Evolutionary conservation across 2,329 filamentous ascomycete genomes (phyloP).

Genomic region (Colletotrichum cuscutae): DNA sequence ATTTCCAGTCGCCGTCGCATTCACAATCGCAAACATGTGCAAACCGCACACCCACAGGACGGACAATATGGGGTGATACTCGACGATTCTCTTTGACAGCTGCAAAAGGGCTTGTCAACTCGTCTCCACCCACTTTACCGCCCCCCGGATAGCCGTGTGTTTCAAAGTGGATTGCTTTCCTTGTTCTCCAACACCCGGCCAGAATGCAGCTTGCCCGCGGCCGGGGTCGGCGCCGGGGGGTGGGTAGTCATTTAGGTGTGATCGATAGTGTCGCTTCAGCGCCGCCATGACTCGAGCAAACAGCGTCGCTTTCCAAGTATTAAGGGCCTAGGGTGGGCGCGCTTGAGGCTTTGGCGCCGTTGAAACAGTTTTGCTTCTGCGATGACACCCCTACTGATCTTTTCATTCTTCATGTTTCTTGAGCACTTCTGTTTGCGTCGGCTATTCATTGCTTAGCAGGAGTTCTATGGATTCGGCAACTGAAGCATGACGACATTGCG

Average conservation of each 20-base stretch:
- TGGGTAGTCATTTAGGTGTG: not conserved
- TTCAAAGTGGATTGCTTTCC: not conserved
- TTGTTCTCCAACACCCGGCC: not conserved
- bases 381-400: not conserved
- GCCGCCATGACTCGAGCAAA: not conserved
- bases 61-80: too few species aligned
- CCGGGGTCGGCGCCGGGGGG: not conserved
- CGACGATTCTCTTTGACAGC: too few species aligned
- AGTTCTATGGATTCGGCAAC: not conserved
- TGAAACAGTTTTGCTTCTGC: not conserved
- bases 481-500: not conserved
- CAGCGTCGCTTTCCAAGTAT: not conserved
- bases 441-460: not conserved
- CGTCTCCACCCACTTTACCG: not conserved
- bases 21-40: not conserved
- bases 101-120: too few species aligned
- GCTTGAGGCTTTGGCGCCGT: not conserved
- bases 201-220: not conserved
- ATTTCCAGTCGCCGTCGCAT: not conserved
- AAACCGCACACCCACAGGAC: not conserved
- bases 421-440: not conserved
- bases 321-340: not conserved
- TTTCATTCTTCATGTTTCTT: not conserved
- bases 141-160: not conserved
- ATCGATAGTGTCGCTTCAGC: not conserved